phyloP scores from a whole-genome alignment of 257 asterid genomes.

The Petrea volubilis region DNA sequence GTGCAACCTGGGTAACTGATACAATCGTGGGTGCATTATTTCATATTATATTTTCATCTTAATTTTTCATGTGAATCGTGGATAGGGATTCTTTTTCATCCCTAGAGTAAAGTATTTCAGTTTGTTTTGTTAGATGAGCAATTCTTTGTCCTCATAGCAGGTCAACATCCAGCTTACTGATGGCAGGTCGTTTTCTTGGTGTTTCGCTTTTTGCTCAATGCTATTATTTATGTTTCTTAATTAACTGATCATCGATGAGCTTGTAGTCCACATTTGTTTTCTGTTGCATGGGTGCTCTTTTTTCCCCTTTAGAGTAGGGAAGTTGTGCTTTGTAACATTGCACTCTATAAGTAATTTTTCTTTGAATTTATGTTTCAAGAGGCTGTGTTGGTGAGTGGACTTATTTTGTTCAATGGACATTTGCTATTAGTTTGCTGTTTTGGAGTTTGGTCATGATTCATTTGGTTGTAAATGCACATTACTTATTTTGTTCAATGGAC shows the following conservation, averaged over 20 bases:
- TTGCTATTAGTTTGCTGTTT: slow-evolving; percentile 3
- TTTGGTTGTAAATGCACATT: slow-evolving; percentile 13
- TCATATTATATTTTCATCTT: not conserved
- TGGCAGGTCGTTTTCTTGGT: not conserved
- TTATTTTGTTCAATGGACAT: not conserved
- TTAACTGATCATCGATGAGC: not conserved
- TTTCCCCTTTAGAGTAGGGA: not conserved
- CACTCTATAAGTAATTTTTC: not conserved
- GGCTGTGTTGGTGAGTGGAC: slow-evolving; percentile 25
- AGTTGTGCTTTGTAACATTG: not conserved
- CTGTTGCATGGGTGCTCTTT: not conserved
- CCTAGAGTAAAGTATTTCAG: not conserved
- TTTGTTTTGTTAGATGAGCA: not conserved
- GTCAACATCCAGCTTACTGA: slow-evolving; percentile 11
- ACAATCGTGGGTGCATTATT: not conserved
- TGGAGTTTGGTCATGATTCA: not conserved
- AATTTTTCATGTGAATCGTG: slow-evolving; percentile 4
- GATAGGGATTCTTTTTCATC: not conserved
- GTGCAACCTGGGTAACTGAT: not conserved
- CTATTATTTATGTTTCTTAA: not conserved
- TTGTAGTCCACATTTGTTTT: slow-evolving; percentile 8
- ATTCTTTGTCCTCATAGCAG: not conserved
- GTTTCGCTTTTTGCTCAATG: not conserved
- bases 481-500: not conserved
- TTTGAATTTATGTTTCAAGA: not conserved